Evolutionary conservation across 495 filamentous ascomycete species (phyloP), one percentile per base, ranked within the genome.

Genomic region (Neurospora sp.): DNA sequence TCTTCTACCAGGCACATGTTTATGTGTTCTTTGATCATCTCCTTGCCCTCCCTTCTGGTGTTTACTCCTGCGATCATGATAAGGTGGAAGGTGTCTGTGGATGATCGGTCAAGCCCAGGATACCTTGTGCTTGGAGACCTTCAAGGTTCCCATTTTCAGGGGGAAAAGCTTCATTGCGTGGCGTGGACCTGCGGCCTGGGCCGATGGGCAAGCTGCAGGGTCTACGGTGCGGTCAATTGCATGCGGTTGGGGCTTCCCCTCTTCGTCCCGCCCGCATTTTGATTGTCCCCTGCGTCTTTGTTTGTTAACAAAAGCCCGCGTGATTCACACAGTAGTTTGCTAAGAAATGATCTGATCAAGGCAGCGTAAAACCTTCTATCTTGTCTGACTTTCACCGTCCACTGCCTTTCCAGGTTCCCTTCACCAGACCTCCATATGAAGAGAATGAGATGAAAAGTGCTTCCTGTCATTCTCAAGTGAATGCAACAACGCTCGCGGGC

Each of bases 311-410:
- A 4, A 7, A 9, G 3, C 0, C 23, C 18, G 54, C 54, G 14
- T 62, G 12, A 35, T 16, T 62, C 27, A 35, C 14, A 62, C 12
- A 27, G 2, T 18, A 9, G 12, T 9, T 18, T 62, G 54, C 14
- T 62, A 62, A 62, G 54, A 9, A 31, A 16, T 14, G 5, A 59
- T 31, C 11, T 20, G n/a, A 48, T 44, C 42, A 54, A 54, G n/a
- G 10, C 18, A 44, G 2, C 2, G 4, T 9, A 7, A 18, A 18
- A 44, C 42, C 44, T 7, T 59, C 31, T 4, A 59, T 59, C 48
- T 59, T 59, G 23, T 59, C 12, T 12, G 10, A 76, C 72, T 31
- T 74, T 77, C 37, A 79, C 76, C 10, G 72, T 84, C 69, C 78
- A 84, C 69, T 75, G 78, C 9, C 74, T 2, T 72, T 70, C 1